phyloP scores from a whole-genome alignment of 331 rosid genomes.

The Saraca asoca region DNA sequence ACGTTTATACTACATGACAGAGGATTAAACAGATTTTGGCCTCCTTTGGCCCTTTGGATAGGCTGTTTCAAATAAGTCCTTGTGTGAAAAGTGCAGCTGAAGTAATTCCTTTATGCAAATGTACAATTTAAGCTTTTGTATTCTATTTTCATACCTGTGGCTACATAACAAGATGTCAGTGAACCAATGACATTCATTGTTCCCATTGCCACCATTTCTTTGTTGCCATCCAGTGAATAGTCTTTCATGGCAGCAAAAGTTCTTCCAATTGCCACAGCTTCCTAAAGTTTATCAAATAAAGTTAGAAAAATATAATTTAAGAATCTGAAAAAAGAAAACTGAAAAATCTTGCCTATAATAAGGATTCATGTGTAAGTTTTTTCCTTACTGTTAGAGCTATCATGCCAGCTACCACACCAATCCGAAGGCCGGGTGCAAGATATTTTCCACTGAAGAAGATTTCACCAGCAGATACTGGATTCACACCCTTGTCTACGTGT shows the following conservation, averaged over 20 bases:
- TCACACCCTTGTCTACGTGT: constrained; percentile 57
- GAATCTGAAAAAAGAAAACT: not conserved
- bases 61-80: no score
- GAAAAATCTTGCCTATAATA: not conserved
- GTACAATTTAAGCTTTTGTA: no score
- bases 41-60: no score
- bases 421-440: constrained; percentile 52
- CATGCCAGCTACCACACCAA: constrained; percentile 68
- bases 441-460: constrained; percentile 67
- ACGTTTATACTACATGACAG: no score
- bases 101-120: no score
- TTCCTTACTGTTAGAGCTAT: constrained; percentile 76
- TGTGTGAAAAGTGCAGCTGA: no score
- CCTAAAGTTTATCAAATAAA: constrained; percentile 41
- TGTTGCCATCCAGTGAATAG: constrained; percentile 78
- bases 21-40: not conserved
- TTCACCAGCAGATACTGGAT: constrained; percentile 62
- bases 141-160: constrained; percentile 61
- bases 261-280: constrained; percentile 92
- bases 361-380: not conserved
- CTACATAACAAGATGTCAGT: constrained; percentile 74
- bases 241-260: constrained; percentile 86
- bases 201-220: constrained; percentile 94
- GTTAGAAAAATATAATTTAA: not conserved
- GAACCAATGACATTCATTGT: constrained; percentile 88